Conservation (phyloP, 371 early-diverging fungal genomes). For the Mortierella polycephala region DNA sequence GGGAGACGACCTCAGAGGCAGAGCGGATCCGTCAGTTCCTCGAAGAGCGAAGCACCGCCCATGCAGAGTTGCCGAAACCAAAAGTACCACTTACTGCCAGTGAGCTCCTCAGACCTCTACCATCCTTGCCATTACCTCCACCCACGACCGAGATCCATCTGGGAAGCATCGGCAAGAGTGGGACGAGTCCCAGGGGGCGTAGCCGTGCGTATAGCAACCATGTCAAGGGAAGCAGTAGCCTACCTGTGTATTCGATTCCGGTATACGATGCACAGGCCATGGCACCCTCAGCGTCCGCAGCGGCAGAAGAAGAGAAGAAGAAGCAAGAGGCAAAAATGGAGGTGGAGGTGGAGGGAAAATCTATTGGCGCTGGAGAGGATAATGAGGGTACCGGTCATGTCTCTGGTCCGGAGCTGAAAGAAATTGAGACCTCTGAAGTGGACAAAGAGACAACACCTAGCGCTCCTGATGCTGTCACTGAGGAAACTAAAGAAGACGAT, state of each 20-base stretch:
- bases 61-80: conserved; percentile 48
- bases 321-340: no score
- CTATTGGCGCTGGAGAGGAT: not conserved
- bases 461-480: no score
- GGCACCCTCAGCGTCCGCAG: not conserved
- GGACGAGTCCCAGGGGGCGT: not conserved
- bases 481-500: no score
- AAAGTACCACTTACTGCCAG: conserved; percentile 29
- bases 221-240: no score
- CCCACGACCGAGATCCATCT: conserved; percentile 5
- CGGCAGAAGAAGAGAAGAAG: no score
- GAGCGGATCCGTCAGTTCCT: conserved; percentile 40
- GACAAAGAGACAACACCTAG: not conserved
- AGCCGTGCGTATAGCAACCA: no score
- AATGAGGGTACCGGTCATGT: not conserved
- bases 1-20: conserved; percentile 32
- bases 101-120: conserved; percentile 39
- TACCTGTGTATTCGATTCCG: no score
- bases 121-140: conserved; percentile 43
- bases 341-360: not conserved
- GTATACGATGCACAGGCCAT: not conserved
- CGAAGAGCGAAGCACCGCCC: conserved; percentile 42
- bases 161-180: not conserved
- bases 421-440: not conserved
- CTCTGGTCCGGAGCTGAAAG: conserved; percentile 2